These are phyloP conservation scores for Pyrus pyrifolia DNA, from an alignment of 306 rosid species.

Conservation along the genomic window DNA sequence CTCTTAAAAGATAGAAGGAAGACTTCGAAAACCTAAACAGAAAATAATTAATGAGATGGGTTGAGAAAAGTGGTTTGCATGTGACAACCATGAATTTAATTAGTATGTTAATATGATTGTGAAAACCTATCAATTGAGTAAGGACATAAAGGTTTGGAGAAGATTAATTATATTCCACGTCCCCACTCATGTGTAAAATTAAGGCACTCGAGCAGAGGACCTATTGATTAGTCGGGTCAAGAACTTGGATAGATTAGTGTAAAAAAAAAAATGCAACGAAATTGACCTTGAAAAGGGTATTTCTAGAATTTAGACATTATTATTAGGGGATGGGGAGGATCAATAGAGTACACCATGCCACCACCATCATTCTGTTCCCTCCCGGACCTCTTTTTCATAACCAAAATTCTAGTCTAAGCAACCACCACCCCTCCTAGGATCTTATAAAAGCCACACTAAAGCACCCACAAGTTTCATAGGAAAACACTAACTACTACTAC, in stretches of 20 bases:
- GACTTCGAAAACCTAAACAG: not conserved
- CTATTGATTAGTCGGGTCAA: no score
- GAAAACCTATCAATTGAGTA: not conserved
- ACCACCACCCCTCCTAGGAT: constrained; percentile 34
- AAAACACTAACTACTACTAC: not conserved
- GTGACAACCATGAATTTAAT: not conserved
- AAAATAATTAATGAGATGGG: not conserved
- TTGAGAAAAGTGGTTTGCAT: not conserved
- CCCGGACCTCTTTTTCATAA: constrained; percentile 28
- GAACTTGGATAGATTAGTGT: no score
- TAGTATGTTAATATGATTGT: not conserved
- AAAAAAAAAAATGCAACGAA: not conserved
- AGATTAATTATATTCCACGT: not conserved
- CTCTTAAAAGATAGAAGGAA: no score
- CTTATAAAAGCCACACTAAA: constrained; percentile 51
- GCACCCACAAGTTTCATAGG: constrained; percentile 20
- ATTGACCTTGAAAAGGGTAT: not conserved
- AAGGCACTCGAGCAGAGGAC: constrained; percentile 8
- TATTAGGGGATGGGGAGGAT: not conserved
- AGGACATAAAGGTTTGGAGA: not conserved
- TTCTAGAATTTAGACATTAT: not conserved
- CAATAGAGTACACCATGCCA: constrained; percentile 3
- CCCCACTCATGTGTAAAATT: constrained; percentile 19
- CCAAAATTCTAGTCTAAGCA: constrained; percentile 54
- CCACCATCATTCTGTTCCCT: constrained; percentile 58